These are phyloP conservation scores for Microascus cirrosus DNA, from an alignment of 2,329 filamentous ascomycete genomes.

Conservation along the genomic window DNA sequence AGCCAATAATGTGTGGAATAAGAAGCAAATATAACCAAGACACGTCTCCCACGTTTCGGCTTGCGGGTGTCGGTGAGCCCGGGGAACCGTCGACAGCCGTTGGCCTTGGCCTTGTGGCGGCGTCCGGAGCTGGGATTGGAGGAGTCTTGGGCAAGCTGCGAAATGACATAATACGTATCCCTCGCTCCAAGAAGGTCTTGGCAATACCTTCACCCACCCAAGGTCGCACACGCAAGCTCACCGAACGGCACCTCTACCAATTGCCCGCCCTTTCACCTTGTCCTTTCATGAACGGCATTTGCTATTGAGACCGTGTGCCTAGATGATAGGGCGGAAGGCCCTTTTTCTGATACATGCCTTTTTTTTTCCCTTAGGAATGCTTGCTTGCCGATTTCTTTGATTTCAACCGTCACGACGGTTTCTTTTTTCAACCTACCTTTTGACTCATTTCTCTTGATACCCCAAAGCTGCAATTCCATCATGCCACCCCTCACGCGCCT, in stretches of 20 bases:
- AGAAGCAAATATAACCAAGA: not conserved
- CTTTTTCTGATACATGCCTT: not conserved
- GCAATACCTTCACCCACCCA: not conserved
- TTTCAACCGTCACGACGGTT: not conserved
- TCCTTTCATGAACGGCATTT: not conserved
- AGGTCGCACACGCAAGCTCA: not conserved
- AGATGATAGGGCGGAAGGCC: not conserved
- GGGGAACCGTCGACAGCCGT: not conserved
- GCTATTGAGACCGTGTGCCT: not conserved
- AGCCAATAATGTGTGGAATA: not conserved
- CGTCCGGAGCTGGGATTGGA: slow-evolving; percentile 2
- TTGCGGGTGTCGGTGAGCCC: not conserved
- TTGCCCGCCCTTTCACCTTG: not conserved
- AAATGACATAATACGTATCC: slow-evolving; percentile 4
- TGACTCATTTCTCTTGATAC: not conserved
- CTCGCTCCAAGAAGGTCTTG: not conserved
- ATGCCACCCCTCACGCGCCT: not conserved
- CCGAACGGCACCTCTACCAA: not conserved
- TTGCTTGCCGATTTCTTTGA: not conserved
- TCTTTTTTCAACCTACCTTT: not conserved
- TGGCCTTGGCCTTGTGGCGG: slow-evolving; percentile 2
- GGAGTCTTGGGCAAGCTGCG: not conserved
- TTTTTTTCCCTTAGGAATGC: not conserved
- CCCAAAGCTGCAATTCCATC: not conserved
- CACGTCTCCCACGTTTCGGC: not conserved